Base-by-base conservation (phyloP, 768 basidiomycete species). In the Cantharellus anzutake region DNA sequence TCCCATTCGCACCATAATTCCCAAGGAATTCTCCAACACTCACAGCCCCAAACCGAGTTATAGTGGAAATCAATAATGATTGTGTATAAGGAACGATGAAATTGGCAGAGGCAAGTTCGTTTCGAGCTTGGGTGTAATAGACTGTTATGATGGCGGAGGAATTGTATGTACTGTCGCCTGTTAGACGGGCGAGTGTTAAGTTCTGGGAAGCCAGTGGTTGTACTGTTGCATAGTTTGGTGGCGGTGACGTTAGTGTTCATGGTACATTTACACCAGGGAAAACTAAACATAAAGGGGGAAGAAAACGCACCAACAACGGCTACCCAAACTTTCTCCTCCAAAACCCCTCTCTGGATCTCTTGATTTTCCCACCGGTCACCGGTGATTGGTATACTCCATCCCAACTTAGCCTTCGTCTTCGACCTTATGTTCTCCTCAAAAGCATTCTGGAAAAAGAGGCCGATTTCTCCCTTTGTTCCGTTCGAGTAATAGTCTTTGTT, bases 311-410 rank as follows among this genome's bases (percentile, higher is more conserved):
- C 67, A 52, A 75, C 72, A 4, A 77, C 68, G 2, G 72, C 72
- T 4, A 71, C 70, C 76, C 76, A 77, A 1, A 67, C 67, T 2
- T 68, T 65, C 53, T 75, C 71, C 20, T 75, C 63, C 3, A 73
- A 61, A 2, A 77, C 64, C 41, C 69, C 67, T 4, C 69, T 14
- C 7, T 65, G 67, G 48, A 76, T 65, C 44, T 66, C 65, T 2
- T 67, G 62, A 55, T 70, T 63, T 14, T 65, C 66, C 0, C 70
- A 65, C 41, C 66, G 66, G 4, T 66, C 60, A 2, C 65, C 60
- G 0, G 65, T 59, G 2, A 64, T 61, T 5, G 67, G 64, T 20
- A 59, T 50, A 39, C 65, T 63, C 65, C 69, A 71, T 37, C 66
- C 65, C 4, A 71, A 63, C 58, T 66, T 63, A 14, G 63, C 59